Evolutionary conservation across 1,284 basidiomycete genomes (phyloP), one percentile per base, ranked within the genome.

Genomic region (Sporisorium sorghi): DNA sequence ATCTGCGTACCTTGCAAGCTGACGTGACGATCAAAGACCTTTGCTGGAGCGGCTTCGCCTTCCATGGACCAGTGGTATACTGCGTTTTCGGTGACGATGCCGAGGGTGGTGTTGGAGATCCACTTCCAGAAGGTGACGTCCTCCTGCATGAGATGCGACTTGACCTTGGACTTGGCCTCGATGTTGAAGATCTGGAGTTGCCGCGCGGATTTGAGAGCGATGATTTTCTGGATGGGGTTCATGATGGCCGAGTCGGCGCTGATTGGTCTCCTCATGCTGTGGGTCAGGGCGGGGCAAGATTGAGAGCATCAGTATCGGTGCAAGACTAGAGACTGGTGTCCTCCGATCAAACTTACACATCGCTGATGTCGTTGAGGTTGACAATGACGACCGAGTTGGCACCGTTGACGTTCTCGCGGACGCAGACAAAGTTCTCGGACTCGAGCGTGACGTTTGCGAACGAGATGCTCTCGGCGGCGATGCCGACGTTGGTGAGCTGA

Each of bases 91-190:
- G 96, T 98, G 83, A 99, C 97, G 86, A 99, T 90, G 82, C 96
- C 97, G 71, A 99, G 91, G 23, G 91, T 92, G 19, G 91, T 90
- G 77, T 93, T 91, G 65, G 90, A 92, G 64, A 98, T 90, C 97
- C 97, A 99, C 85, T 96, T 97, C 97, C 97, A 99, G 87, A 97
- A 99, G 43, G 93, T 90, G 67, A 99, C 90, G 82, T 99, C 97
- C 85, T 98, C 94, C 84, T 91, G 91, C 88, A 92, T 80, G 65
- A 91, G 87, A 85, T 99, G 94, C 24, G 95, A 94, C 85, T 97
- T 97, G 85, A 99, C 92, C 87, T 99, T 99, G 84, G 91, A 88
- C 97, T 99, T 49, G 91, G 93, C 83, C 93, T 82, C 95, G 76
- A 99, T 94, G 86, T 99, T 97, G 88, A 99, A 99, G 74, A 99